Percentiles rank a stretch among this genome's conserved stretches.
Conservation (phyloP, 2,329 filamentous ascomycete genomes). For the Beauveria sp. region DNA sequence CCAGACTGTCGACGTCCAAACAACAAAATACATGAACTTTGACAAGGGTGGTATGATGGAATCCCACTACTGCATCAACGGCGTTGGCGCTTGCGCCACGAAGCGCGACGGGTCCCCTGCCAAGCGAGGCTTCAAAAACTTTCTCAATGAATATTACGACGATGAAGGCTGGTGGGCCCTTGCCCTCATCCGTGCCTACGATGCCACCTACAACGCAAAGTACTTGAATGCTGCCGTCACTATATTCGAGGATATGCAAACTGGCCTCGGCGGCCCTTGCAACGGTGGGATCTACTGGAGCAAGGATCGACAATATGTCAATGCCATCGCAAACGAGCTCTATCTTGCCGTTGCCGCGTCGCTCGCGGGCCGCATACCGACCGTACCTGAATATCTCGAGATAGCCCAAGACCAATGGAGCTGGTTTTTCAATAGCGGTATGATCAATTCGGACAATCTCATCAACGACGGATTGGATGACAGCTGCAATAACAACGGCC, state of each 20-base stretch:
- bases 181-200: conserved; percentile 48
- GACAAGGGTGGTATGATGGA: conserved; percentile 25
- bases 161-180: conserved; percentile 60
- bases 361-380: conserved; percentile 41
- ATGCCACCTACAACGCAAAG: conserved; percentile 41
- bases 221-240: conserved; percentile 46
- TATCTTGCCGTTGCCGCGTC: conserved; percentile 46
- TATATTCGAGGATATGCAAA: conserved; percentile 50
- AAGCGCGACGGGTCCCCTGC: conserved; percentile 22
- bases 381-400: conserved; percentile 32
- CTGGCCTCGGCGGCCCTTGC: conserved; percentile 39
- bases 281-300: conserved; percentile 51
- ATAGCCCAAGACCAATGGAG: conserved; percentile 44
- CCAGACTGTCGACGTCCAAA: conserved; percentile 31
- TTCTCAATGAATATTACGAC: conserved; percentile 49
- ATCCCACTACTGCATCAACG: conserved; percentile 30
- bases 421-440: conserved; percentile 43
- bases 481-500: conserved; percentile 43
- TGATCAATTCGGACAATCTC: conserved; percentile 43
- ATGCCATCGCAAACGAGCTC: conserved; percentile 51
- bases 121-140: conserved; percentile 31
- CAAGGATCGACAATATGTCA: conserved; percentile 43
- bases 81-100: conserved; percentile 1
- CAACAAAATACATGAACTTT: conserved; percentile 30
- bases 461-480: conserved; percentile 46